Evolutionary conservation across 768 basidiomycete species (phyloP).

Genomic region (Kwoniella botswanensis): DNA sequence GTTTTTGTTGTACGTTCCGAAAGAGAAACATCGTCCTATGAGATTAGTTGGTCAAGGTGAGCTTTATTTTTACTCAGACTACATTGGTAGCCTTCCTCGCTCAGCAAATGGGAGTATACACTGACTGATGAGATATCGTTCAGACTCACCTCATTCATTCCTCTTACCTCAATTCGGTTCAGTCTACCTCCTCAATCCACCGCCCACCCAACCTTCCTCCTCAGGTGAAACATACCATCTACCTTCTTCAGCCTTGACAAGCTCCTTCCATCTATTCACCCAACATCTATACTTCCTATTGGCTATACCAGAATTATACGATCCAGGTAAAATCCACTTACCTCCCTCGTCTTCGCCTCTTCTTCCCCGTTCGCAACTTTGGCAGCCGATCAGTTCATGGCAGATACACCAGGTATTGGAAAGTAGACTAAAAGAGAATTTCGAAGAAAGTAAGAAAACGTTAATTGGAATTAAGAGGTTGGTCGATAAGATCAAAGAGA

Average conservation of each 20-base stretch:
- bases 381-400: constrained; percentile 67
- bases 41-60: constrained; percentile 66
- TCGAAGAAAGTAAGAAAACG: constrained; percentile 71
- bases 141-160: constrained; percentile 65
- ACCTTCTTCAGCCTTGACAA: constrained; percentile 25
- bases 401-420: constrained; percentile 81
- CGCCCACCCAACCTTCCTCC: constrained; percentile 36
- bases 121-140: not conserved
- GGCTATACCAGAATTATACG: constrained; percentile 72
- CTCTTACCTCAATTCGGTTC: constrained; percentile 94
- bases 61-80: not conserved
- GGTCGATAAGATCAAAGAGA: constrained; percentile 82
- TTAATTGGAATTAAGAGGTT: constrained; percentile 81
- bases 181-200: constrained; percentile 76
- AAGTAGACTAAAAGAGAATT: constrained; percentile 72
- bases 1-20: constrained; percentile 87
- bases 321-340: constrained; percentile 57
- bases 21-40: constrained; percentile 70
- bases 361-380: constrained; percentile 21
- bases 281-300: constrained; percentile 79
- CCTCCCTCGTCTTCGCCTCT: constrained; percentile 36
- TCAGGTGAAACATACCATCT: constrained; percentile 25
- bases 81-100: not conserved
- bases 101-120: too few species aligned
- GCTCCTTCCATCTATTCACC: constrained; percentile 60